Percentiles rank a stretch among this genome's conserved stretches.
phyloP scores from a whole-genome alignment of 768 basidiomycete species.

The Ramaria sp. region DNA sequence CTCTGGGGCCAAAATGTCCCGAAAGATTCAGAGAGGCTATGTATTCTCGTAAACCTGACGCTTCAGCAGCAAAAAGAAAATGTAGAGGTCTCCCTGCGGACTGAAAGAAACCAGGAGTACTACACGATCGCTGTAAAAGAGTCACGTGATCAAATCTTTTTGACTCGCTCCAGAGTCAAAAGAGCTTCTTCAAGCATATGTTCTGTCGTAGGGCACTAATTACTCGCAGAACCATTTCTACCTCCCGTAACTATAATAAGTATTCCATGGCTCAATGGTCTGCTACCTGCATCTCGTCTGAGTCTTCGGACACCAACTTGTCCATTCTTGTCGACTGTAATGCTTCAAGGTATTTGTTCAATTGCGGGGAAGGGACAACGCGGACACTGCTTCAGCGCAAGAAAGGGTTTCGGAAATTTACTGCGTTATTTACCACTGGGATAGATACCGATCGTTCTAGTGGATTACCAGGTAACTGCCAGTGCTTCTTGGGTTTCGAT shows the following conservation, averaged over 20 bases:
- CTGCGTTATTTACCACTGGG: constrained; percentile 64
- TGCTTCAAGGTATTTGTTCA: constrained; percentile 78
- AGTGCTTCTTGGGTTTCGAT: constrained; percentile 25
- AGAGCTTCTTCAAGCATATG: not conserved
- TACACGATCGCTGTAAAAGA: too few relatives aligned
- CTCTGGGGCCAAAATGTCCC: too few relatives aligned
- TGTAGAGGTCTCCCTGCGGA: too few relatives aligned
- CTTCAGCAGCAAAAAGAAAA: too few relatives aligned
- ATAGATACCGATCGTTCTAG: constrained; percentile 49
- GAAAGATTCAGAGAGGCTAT: too few relatives aligned
- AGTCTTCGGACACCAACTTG: constrained; percentile 63
- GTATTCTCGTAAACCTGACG: too few relatives aligned
- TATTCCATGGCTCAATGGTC: constrained; percentile 8
- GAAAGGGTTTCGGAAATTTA: constrained; percentile 54
- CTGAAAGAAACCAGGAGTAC: too few relatives aligned
- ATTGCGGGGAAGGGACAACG: constrained; percentile 72
- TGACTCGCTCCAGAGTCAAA: not conserved
- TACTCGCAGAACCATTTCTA: not conserved
- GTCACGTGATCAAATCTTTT: not conserved
- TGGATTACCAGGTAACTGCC: constrained; percentile 63
- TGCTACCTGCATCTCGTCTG: constrained; percentile 11
- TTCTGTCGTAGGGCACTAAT: not conserved
- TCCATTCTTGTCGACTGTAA: constrained; percentile 68
- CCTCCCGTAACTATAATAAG: not conserved
- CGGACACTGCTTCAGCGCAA: constrained; percentile 62